A percentile compares a stretch with the other conserved stretches of the same genome.
Evolutionary conservation across 306 rosid species (phyloP).

Genomic region (Mimosa pudica): DNA sequence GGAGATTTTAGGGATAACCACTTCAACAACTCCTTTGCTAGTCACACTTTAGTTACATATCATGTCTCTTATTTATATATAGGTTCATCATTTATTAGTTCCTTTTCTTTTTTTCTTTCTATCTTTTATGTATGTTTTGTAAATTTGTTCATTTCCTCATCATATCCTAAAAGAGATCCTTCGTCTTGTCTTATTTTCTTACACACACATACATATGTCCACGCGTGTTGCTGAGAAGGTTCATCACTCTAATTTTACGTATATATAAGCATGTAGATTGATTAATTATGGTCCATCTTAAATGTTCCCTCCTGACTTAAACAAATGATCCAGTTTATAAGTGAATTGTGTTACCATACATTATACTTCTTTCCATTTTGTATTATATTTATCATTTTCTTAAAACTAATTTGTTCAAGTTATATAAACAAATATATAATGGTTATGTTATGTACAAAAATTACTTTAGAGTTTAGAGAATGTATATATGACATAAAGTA

Average conservation of each 20-base stretch:
- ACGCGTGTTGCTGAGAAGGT: neutral
- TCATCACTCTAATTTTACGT: neutral
- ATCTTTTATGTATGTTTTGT: conserved; percentile 5
- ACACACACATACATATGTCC: neutral
- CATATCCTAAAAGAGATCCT: neutral
- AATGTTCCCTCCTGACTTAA: neutral
- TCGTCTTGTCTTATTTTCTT: neutral
- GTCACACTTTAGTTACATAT: neutral
- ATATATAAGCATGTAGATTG: neutral
- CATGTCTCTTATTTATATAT: too few species aligned
- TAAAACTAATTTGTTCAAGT: too few species aligned
- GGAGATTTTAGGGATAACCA: conserved; percentile 64
- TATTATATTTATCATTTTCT: too few species aligned
- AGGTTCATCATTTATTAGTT: neutral
- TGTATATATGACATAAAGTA: too few species aligned
- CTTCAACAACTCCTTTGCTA: conserved; percentile 47
- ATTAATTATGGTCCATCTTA: neutral
- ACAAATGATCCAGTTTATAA: too few species aligned
- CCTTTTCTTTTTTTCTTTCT: neutral
- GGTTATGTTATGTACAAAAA: too few species aligned
- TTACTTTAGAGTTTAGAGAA: too few species aligned
- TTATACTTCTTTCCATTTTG: too few species aligned
- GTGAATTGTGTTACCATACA: too few species aligned
- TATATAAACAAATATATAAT: too few species aligned
- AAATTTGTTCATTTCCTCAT: conserved; percentile 33